These are phyloP conservation scores for Cercospora beticola DNA, from an alignment of 2,329 filamentous ascomycete species.

Conservation along the genomic window DNA sequence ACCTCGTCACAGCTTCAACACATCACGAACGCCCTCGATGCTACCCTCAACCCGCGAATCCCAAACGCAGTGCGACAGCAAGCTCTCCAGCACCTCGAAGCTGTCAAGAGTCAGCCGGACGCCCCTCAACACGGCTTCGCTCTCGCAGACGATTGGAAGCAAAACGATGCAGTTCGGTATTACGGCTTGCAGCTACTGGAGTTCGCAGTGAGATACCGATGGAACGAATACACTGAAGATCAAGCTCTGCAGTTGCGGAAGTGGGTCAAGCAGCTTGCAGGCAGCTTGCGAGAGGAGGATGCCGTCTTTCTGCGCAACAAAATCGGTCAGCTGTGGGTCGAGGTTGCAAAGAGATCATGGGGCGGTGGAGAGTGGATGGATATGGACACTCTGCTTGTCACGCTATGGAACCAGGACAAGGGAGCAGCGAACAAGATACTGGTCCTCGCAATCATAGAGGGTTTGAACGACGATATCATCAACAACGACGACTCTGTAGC, in stretches of 20 bases:
- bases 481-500: conserved; percentile 82
- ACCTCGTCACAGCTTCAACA: conserved; percentile 50
- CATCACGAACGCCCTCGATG: conserved; percentile 81
- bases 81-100: conserved; percentile 82
- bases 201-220: conserved; percentile 82
- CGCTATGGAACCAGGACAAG: conserved; percentile 65
- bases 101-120: conserved; percentile 74
- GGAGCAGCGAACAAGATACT: conserved; percentile 72
- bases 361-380: conserved; percentile 81
- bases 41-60: conserved; percentile 81
- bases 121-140: conserved; percentile 83
- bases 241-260: conserved; percentile 68
- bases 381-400: conserved; percentile 82
- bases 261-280: conserved; percentile 78
- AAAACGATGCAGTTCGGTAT: conserved; percentile 81
- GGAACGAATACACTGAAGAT: conserved; percentile 68
- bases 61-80: conserved; percentile 77
- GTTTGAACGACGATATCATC: conserved; percentile 90
- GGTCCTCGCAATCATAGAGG: conserved; percentile 84
- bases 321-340: conserved; percentile 89
- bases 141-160: conserved; percentile 71
- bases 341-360: conserved; percentile 91
- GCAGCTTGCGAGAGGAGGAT: conserved; percentile 68
- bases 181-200: conserved; percentile 92
- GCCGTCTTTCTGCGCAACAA: conserved; percentile 88